These are phyloP conservation scores for Cymbopogon flexuosus DNA, from an alignment of 202 grass and related monocot genomes.

Conservation along the genomic window DNA sequence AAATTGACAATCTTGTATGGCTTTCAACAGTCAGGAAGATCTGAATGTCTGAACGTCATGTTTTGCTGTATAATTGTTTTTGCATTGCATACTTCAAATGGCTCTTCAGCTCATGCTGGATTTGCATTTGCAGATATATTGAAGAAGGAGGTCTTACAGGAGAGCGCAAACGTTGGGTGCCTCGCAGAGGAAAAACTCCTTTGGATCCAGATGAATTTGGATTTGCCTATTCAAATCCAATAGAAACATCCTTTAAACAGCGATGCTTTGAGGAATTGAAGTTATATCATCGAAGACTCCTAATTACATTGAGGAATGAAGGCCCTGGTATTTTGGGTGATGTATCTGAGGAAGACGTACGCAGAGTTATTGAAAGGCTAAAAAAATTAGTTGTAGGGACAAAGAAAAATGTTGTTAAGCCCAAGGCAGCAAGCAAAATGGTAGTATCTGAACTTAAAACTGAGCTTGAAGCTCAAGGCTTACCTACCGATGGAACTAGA, in stretches of 20 bases:
- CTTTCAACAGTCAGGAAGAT: neutral
- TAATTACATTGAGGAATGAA: slow-evolving; percentile 77
- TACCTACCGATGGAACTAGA: slow-evolving; percentile 92
- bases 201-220: slow-evolving; percentile 90
- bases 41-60: neutral
- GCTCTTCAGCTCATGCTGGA: neutral
- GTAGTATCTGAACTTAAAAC: slow-evolving; percentile 86
- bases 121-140: slow-evolving; percentile 64
- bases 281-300: slow-evolving; percentile 68
- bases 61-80: slow-evolving; percentile 27
- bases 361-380: slow-evolving; percentile 69
- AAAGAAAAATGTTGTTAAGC: slow-evolving; percentile 72
- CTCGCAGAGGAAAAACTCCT: slow-evolving; percentile 80
- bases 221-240: slow-evolving; percentile 90
- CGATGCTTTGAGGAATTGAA: slow-evolving; percentile 74
- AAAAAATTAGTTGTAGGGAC: slow-evolving; percentile 69
- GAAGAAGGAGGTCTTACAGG: slow-evolving; percentile 97
- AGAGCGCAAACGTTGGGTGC: slow-evolving; percentile 94
- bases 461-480: slow-evolving; percentile 89
- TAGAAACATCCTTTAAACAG: slow-evolving; percentile 85
- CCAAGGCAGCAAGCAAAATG: slow-evolving; percentile 98
- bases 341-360: slow-evolving; percentile 65
- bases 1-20: neutral
- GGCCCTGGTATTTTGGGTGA: slow-evolving; percentile 84
- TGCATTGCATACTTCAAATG: neutral